Percentiles rank a stretch among this genome's conserved stretches.
Conservation (phyloP, 192 early-diverging fungal species). For the Dispira simplex region DNA sequence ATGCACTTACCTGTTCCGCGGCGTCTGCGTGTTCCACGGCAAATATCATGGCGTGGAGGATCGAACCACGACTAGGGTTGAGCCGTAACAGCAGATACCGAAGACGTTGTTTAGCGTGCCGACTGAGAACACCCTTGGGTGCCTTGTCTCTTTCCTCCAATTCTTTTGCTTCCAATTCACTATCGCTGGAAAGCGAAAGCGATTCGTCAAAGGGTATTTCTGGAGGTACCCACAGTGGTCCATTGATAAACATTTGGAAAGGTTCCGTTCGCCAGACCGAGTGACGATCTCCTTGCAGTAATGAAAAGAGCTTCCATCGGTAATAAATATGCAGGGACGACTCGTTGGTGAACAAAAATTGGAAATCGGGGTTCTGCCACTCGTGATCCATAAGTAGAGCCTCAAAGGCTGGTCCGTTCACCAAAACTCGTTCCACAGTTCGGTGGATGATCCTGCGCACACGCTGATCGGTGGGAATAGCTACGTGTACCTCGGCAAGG, state of each 20-base stretch:
- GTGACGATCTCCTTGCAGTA: constrained; percentile 68
- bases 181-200: constrained; percentile 16
- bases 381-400: constrained; percentile 45
- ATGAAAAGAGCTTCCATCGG: constrained; percentile 81
- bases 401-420: constrained; percentile 64
- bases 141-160: constrained; percentile 8
- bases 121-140: constrained; percentile 15
- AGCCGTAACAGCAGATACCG: constrained; percentile 17
- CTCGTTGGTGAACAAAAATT: constrained; percentile 59
- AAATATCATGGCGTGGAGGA: constrained; percentile 71
- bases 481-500: constrained; percentile 45
- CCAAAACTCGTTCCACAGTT: constrained; percentile 61
- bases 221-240: constrained; percentile 81
- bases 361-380: constrained; percentile 41
- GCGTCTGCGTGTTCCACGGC: constrained; percentile 72
- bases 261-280: constrained; percentile 54
- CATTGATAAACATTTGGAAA: constrained; percentile 78
- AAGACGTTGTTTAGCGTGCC: constrained; percentile 16
- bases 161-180: constrained; percentile 27
- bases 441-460: constrained; percentile 61
- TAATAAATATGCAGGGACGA: constrained; percentile 74
- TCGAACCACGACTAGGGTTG: constrained; percentile 18
- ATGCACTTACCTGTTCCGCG: constrained; percentile 39
- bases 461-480: constrained; percentile 35
- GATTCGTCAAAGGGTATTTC: constrained; percentile 39